phyloP scores from a whole-genome alignment of 805 yeast genomes.

The Kodamaea kaohsiungensis region DNA sequence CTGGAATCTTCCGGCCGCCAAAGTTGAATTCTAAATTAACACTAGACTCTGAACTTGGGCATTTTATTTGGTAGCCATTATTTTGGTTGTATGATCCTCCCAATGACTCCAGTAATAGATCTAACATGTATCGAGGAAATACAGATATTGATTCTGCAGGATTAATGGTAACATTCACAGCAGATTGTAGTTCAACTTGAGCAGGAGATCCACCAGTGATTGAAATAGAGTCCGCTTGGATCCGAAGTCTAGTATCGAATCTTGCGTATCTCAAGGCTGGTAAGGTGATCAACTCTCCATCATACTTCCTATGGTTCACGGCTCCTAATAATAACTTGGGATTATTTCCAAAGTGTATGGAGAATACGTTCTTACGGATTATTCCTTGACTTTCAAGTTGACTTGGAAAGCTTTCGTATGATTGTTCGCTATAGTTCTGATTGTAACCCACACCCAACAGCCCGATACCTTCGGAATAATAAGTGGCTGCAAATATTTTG shows the following conservation, averaged over 20 bases:
- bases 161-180: neutral
- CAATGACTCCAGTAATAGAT: neutral
- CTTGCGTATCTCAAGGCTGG: slow-evolving; percentile 35
- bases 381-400: slow-evolving; percentile 22
- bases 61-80: neutral
- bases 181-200: neutral
- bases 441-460: neutral
- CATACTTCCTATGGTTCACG: slow-evolving; percentile 61
- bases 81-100: neutral
- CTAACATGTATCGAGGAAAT: neutral
- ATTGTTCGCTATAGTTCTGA: slow-evolving; percentile 12
- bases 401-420: slow-evolving; percentile 39
- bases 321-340: slow-evolving; percentile 67
- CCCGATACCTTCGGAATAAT: neutral
- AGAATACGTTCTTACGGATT: slow-evolving; percentile 11
- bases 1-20: neutral
- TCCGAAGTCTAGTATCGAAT: neutral
- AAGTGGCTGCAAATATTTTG: neutral
- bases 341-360: slow-evolving; percentile 20
- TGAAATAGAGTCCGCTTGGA: neutral
- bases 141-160: neutral
- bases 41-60: neutral
- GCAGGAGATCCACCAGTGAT: neutral
- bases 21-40: slow-evolving; percentile 4
- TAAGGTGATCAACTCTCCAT: slow-evolving; percentile 40